Percentiles rank a stretch among this genome's conserved stretches.
Evolutionary conservation across 768 basidiomycete genomes (phyloP).

Genomic region (Gautieria morchelliformis): DNA sequence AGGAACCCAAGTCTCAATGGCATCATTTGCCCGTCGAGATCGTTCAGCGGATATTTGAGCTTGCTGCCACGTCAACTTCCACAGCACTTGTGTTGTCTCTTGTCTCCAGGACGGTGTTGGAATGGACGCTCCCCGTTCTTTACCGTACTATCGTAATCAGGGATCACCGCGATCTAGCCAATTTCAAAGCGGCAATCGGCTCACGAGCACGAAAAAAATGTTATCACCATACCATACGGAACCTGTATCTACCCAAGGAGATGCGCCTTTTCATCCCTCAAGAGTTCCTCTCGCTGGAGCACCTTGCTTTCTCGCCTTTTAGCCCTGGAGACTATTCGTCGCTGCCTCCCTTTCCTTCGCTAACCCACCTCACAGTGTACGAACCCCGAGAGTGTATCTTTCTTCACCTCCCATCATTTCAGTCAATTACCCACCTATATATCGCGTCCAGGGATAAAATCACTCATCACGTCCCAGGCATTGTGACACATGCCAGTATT

Average conservation of each 20-base stretch:
- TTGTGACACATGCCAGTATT: neutral
- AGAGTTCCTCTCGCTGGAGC: neutral
- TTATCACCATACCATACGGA: neutral
- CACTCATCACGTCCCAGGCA: neutral
- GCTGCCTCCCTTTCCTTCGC: neutral
- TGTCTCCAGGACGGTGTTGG: neutral
- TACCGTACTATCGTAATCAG: neutral
- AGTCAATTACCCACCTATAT: neutral
- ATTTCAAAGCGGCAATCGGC: neutral
- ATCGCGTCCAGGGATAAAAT: neutral
- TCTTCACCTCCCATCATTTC: neutral
- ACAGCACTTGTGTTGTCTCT: neutral
- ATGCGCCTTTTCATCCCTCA: neutral
- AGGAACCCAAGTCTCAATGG: too few species aligned
- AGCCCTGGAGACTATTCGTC: neutral
- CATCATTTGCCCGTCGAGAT: neutral
- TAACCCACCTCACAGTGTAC: neutral
- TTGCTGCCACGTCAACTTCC: neutral
- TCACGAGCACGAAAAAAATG: neutral
- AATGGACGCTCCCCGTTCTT: neutral
- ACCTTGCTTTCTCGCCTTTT: neutral
- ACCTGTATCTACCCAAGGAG: neutral
- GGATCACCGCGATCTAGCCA: neutral
- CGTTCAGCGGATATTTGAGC: neutral
- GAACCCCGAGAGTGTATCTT: neutral